A percentile compares a stretch with the other conserved stretches of the same genome.
phyloP scores from a whole-genome alignment of 2,329 filamentous ascomycete genomes.

The Aspergillus carbonarius region DNA sequence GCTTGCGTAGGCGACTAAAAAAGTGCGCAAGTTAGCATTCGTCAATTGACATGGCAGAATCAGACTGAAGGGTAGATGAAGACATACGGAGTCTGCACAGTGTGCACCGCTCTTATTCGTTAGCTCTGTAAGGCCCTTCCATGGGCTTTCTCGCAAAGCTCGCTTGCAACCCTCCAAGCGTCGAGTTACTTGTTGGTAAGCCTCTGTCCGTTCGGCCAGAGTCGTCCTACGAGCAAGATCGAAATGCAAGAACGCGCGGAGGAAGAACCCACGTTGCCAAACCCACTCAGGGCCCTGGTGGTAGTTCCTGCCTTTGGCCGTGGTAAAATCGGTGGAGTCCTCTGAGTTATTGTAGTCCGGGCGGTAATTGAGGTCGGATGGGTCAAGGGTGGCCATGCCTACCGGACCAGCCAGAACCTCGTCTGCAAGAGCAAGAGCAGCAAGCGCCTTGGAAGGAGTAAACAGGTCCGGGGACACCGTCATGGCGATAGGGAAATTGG shows the following conservation, averaged over 20 bases:
- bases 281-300: conserved; percentile 98
- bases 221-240: conserved; percentile 71
- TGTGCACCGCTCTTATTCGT: conserved; percentile 84
- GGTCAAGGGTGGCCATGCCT: conserved; percentile 95
- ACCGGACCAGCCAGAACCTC: conserved; percentile 76
- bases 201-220: conserved; percentile 71
- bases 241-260: conserved; percentile 87
- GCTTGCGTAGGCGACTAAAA: conserved; percentile 84
- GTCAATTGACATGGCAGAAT: not conserved
- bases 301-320: conserved; percentile 93
- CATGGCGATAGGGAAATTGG: conserved; percentile 97
- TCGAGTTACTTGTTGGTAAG: conserved; percentile 90
- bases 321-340: conserved; percentile 86
- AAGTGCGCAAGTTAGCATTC: conserved; percentile 15
- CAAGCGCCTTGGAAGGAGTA: conserved; percentile 71
- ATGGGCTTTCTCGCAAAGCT: conserved; percentile 74
- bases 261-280: conserved; percentile 95
- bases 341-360: conserved; percentile 95
- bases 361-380: conserved; percentile 86
- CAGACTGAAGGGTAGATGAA: not conserved
- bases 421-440: conserved; percentile 78
- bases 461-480: conserved; percentile 88
- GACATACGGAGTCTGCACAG: conserved; percentile 80
- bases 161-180: conserved; percentile 80
- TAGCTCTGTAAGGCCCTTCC: conserved; percentile 89